A percentile compares a stretch with the other conserved stretches of the same genome.
Evolutionary conservation across 768 basidiomycete species (phyloP).

Genomic region (Leucosporidium creatinivorum): DNA sequence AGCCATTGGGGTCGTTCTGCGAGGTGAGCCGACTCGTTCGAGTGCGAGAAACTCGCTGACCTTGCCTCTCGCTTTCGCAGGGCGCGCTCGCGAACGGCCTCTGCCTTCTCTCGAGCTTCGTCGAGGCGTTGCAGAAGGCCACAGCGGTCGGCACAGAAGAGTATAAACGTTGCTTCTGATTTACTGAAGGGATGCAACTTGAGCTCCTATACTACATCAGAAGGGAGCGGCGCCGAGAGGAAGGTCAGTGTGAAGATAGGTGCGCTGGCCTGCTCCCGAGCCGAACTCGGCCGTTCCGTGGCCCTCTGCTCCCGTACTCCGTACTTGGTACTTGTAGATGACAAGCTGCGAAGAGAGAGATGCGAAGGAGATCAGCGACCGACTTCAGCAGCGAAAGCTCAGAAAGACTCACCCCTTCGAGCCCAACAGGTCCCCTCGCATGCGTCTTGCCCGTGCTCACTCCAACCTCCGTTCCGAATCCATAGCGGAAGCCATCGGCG

Average conservation of each 20-base stretch:
- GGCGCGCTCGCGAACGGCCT: too few species aligned
- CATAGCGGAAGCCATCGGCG: constrained; percentile 92
- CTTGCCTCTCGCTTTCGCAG: too few species aligned
- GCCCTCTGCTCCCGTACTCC: constrained; percentile 63
- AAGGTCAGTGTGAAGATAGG: constrained; percentile 45
- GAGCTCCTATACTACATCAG: constrained; percentile 1
- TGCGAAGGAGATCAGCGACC: too few species aligned
- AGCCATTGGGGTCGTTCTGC: not conserved
- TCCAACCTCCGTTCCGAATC: constrained; percentile 95
- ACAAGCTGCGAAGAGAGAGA: constrained; percentile 54
- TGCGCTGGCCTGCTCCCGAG: constrained; percentile 58
- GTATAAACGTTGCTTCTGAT: too few species aligned
- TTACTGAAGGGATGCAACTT: too few species aligned
- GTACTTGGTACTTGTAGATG: constrained; percentile 91
- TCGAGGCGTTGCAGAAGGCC: too few species aligned
- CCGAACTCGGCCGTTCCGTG: constrained; percentile 87
- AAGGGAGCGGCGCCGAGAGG: constrained; percentile 28
- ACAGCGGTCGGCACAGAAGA: too few species aligned
- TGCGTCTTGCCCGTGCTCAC: constrained; percentile 96
- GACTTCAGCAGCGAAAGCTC: not conserved
- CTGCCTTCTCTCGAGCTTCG: too few species aligned
- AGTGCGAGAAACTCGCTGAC: too few species aligned
- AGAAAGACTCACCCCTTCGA: constrained; percentile 42
- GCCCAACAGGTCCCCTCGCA: constrained; percentile 88
- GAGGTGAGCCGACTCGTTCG: not conserved